Evolutionary conservation across 169 alveolate genomes (phyloP).

Genomic region (Babesia bigemina): DNA sequence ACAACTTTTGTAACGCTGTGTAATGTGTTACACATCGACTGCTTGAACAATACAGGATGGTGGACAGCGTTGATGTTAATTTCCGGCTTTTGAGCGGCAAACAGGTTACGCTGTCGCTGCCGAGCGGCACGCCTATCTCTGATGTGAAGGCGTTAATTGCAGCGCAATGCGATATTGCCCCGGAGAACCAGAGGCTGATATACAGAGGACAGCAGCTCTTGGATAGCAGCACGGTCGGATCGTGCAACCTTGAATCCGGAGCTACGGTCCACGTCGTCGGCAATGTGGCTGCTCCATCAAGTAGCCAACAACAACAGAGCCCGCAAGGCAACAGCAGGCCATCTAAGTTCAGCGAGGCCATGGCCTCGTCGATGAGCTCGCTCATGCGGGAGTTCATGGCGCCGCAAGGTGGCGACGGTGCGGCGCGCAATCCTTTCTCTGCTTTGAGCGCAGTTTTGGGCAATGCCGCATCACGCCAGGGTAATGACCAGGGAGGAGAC

Average conservation of each 20-base stretch:
- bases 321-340: background rate
- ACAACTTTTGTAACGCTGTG: no score
- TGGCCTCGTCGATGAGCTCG: slow-evolving; percentile 19
- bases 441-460: background rate
- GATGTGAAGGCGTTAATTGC: slow-evolving; percentile 46
- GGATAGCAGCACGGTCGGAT: slow-evolving; percentile 49
- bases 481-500: background rate
- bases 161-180: slow-evolving; percentile 31
- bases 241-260: slow-evolving; percentile 32
- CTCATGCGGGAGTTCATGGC: slow-evolving; percentile 11
- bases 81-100: slow-evolving; percentile 39
- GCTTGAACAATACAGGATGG: background rate
- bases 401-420: slow-evolving; percentile 2
- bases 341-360: slow-evolving; percentile 11
- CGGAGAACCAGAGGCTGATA: slow-evolving; percentile 48
- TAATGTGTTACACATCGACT: no score
- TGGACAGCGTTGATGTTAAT: slow-evolving; percentile 7
- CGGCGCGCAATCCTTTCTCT: background rate
- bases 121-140: slow-evolving; percentile 5
- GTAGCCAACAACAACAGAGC: slow-evolving; percentile 2
- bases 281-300: background rate
- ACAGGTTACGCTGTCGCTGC: slow-evolving; percentile 9
- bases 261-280: slow-evolving; percentile 50
- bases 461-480: background rate
- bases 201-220: slow-evolving; percentile 54